These are phyloP conservation scores for Chenopodium suecicum DNA, from an alignment of 148 eudicot genomes.

Conservation along the genomic window DNA sequence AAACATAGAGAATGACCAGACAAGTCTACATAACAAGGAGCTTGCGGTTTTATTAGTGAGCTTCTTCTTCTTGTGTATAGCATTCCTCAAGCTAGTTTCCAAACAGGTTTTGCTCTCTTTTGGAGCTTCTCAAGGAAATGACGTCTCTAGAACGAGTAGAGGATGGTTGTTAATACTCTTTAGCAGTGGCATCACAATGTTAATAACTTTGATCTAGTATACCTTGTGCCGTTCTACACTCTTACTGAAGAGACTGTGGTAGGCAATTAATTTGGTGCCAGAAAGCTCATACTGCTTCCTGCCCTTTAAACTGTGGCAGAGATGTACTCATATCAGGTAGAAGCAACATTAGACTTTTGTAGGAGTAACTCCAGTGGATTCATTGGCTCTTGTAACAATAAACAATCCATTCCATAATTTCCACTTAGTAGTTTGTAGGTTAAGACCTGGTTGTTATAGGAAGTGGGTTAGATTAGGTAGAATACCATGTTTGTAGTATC, in stretches of 20 bases:
- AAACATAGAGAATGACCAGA: constrained; percentile 58
- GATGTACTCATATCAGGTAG: constrained; percentile 12
- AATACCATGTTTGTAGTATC: background rate
- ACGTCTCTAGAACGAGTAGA: constrained; percentile 23
- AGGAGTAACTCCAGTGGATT: background rate
- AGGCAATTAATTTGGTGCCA: background rate
- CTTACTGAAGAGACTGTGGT: background rate
- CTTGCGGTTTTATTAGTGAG: constrained; percentile 57
- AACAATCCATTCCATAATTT: background rate
- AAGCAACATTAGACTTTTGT: background rate
- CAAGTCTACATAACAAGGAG: constrained; percentile 66
- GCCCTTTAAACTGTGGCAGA: background rate
- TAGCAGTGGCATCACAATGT: constrained; percentile 56
- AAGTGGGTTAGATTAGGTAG: background rate
- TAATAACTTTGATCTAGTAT: constrained; percentile 46
- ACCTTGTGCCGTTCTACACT: background rate
- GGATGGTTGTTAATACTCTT: constrained; percentile 62
- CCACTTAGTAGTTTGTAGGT: constrained; percentile 1
- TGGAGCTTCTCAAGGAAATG: constrained; percentile 34
- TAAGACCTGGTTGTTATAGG: constrained; percentile 12
- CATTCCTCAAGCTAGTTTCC: constrained; percentile 57
- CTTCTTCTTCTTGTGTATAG: constrained; percentile 56
- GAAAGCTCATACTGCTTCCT: constrained; percentile 9
- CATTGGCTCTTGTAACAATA: background rate
- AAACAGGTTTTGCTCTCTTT: constrained; percentile 37